Base-by-base conservation (phyloP, 106 monocot species). In the Dendrobium huoshanense region DNA sequence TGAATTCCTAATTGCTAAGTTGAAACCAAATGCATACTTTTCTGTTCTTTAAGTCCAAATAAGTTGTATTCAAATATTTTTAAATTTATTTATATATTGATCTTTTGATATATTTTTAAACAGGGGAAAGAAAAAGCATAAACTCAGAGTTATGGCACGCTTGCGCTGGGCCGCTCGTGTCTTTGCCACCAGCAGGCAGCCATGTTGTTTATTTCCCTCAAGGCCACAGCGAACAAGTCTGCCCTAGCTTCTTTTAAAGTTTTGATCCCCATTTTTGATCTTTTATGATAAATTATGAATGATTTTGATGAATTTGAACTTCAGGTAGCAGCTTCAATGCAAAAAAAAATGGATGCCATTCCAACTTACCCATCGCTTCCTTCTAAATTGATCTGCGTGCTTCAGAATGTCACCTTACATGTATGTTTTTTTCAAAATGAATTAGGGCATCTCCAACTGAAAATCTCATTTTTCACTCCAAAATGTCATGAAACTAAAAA, bases 61-160 rank as follows among this genome's bases (percentile, higher is more conserved):
- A 44, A n/a, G 22, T 41, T 79, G 58, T 20, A 18, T 49, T 20
- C 80, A 47, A 72, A 8, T 51, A 25, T 17, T 73, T 17, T 17
- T 55, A 55, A 55, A 4, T 5, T 29, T 33, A n/a, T 17, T 20
- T 61, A 25, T 65, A 4, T 65, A 22, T 65, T 65, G 7, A 7
- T 65, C 20, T 20, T 58, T 25, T 44, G 16, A 7, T 17, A 16
- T 73, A 73, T 64, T 58, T 27, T 20, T 6, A 20, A 73, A 41
- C 73, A 93, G 95, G 91, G 77, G 95, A 91, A 73, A 93, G 81
- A 45, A 93, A 89, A 78, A 85, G 33, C 22, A 91, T 95, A 37
- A 91, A 93, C 79, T 93, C 95, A 42, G 95, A 91, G 86, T 55
- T 95, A 85, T 95, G 95, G 95, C 95, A 95, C 82, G 95, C 95